Base-by-base conservation (phyloP, 768 basidiomycete genomes). In the Termitomyces titanicus region DNA sequence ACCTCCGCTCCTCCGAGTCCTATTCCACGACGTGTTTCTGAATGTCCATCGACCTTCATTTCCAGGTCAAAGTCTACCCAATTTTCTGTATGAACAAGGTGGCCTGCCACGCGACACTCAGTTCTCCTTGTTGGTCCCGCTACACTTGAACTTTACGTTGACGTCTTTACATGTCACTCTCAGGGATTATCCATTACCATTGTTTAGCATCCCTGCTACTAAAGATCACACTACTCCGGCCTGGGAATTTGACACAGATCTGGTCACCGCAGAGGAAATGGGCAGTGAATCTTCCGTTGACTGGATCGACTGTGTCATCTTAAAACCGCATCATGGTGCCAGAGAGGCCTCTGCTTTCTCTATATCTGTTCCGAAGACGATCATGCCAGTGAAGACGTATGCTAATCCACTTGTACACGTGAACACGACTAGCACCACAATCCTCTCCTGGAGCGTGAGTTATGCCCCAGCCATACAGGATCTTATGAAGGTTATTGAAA, bases 371-470 rank as follows among this genome's bases (percentile, higher is more conserved):
- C 92, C 94, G 2, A 97, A 95, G 69, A 95, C 94, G 0, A 87
- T 93, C 54, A 96, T 94, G 90, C 89, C 95, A 0, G 89, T 95
- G 63, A 98, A 98, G 71, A 91, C 88, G 8, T 97, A 95, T 64
- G 89, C 91, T 1, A 79, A 81, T 43, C 92, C 94, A 3, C 70
- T 73, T 12, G 79, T 98, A 60, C 77, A 79, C 18, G 79, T 97
- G 46, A 72, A 75, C n/a, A 83, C 88, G 5, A 71, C 79, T 20
- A 76, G 74, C 31, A 78, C 85, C 5, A 90, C 92, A 0, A 81
- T 85, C 35, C 80, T 97, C 58, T 83, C 88, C 15, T 98, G 95
- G 94, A 90, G 90, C 15, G 82, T 93, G 42, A 94, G 94, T 59
- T 91, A 93, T 59, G 81, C 83, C 43, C 88, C 94, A 17, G 88